Evolutionary conservation across 192 early-diverging fungal genomes (phyloP), one percentile per base, ranked within the genome.

Genomic region (Rhizophagus sp.): DNA sequence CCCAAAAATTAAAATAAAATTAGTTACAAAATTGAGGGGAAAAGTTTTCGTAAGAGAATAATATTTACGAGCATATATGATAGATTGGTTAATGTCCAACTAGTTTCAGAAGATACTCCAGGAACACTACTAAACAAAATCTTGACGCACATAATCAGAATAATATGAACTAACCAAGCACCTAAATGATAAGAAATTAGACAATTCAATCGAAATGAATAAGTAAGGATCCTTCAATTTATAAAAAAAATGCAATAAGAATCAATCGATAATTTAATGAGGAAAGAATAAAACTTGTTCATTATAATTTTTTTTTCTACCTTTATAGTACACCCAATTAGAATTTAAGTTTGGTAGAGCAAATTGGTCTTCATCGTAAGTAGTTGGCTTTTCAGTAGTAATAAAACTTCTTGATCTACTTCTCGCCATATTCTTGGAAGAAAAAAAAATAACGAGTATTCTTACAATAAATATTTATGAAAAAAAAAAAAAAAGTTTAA

Each of bases 51-150:
- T 44, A 33, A 41, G 11, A 73, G 12, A 24, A 30, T 24, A 30
- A n/a, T 39, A 85, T 87, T 62, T 88, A 96, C 96, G 72, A 92
- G 83, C 82, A 97, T 96, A 89, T 95, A 99, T 36, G 88, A 84
- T 62, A 98, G 88, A 76, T 96, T 98, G 36, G 97, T 99, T 62
- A 99, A 85, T 7, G 98, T 99, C 98, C 98, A 99, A 81, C 96
- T 93, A 30, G 94, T 88, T 86, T 99, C 98, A 3, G 94, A 87
- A 19, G 94, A 92, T 47, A 98, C 92, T 79, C 95, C 95, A 27
- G 98, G 98, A 81, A 99, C 91, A 47, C 94, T 89, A 30, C 92
- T 90, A 78, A 97, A 92, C 19, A 93, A 82, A 25, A 95, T 82
- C 82, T 96, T 93, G 63, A 97, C 83, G 27, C 89, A 84, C 15